A percentile compares a stretch with the other conserved stretches of the same genome.
These are phyloP conservation scores for Ophiognomonia clavigignenti-juglandacearum DNA, from an alignment of 2,329 filamentous ascomycete genomes.

Conservation along the genomic window DNA sequence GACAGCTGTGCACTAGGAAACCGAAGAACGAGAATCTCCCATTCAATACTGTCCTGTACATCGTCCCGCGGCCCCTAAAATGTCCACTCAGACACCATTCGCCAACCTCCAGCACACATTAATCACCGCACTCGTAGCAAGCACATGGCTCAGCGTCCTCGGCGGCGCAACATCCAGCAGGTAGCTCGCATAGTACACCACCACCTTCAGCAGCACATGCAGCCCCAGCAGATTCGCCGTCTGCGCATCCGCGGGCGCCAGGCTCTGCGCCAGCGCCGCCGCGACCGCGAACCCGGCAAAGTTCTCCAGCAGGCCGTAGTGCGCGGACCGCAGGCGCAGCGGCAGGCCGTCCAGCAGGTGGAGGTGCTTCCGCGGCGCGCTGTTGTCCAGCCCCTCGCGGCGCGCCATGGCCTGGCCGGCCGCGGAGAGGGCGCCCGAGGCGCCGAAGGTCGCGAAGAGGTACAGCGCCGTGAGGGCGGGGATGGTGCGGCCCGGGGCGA, in stretches of 20 bases:
- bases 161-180: conserved; percentile 1
- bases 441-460: conserved; percentile 7
- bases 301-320: conserved; percentile 11
- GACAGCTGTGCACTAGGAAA: no score
- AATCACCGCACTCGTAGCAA: conserved; percentile 4
- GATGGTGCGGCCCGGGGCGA: conserved; percentile 5
- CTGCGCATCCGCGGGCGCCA: conserved; percentile 5
- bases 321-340: conserved; percentile 8
- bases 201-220: conserved; percentile 8
- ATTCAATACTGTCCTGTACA: no score
- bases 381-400: conserved; percentile 2
- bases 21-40: no score
- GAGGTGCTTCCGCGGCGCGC: conserved; percentile 6
- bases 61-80: no score
- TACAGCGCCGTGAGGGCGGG: conserved; percentile 10
- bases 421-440: conserved; percentile 2
- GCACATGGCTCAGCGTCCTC: conserved; percentile 5
- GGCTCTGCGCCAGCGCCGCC: conserved; percentile 7
- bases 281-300: conserved; percentile 8
- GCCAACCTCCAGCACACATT: conserved; percentile 9
- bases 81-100: conserved; percentile 1
- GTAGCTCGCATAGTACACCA: conserved; percentile 6
- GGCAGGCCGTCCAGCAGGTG: conserved; percentile 5
- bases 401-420: conserved; percentile 11
- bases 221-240: conserved; percentile 8